These are phyloP conservation scores for Cladosporium sp. DNA, from an alignment of 2,329 filamentous ascomycete species.

Conservation along the genomic window DNA sequence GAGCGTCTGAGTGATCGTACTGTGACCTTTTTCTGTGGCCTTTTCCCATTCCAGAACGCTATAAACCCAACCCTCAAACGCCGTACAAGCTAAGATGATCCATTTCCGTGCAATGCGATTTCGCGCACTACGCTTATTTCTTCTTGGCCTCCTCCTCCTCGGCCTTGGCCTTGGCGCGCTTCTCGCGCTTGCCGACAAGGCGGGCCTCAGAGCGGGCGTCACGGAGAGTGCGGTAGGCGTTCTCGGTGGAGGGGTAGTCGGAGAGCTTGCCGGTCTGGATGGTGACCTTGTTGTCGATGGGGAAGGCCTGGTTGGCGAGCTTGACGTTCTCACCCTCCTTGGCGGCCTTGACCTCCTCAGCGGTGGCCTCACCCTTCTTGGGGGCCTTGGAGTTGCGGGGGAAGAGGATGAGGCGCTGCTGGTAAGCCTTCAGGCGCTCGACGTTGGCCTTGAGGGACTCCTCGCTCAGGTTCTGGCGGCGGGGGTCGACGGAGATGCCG, in stretches of 20 bases:
- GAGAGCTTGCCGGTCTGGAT: slow-evolving; percentile 80
- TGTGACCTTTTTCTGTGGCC: slow-evolving; percentile 8
- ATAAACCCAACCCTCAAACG: slow-evolving; percentile 13
- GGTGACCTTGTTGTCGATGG: slow-evolving; percentile 66
- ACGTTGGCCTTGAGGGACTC: slow-evolving; percentile 95
- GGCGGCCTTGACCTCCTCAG: slow-evolving; percentile 74
- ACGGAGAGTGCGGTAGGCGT: slow-evolving; percentile 83
- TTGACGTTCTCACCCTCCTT: slow-evolving; percentile 48
- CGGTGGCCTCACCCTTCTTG: slow-evolving; percentile 87
- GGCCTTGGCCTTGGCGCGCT: slow-evolving; percentile 84
- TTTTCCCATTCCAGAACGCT: slow-evolving; percentile 15
- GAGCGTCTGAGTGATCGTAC: slow-evolving; percentile 11
- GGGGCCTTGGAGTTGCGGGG: slow-evolving; percentile 89
- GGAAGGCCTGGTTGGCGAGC: slow-evolving; percentile 53
- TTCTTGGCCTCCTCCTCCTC: slow-evolving; percentile 74
- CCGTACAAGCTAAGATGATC: slow-evolving; percentile 11
- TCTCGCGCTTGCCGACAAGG: slow-evolving; percentile 79
- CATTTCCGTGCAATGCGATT: slow-evolving; percentile 7
- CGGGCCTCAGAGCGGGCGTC: slow-evolving; percentile 79
- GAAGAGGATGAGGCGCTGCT: slow-evolving; percentile 93
- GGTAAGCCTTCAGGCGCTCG: slow-evolving; percentile 96
- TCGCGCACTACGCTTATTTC: slow-evolving; percentile 58
- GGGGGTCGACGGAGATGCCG: slow-evolving; percentile 94
- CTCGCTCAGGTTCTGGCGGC: slow-evolving; percentile 95
- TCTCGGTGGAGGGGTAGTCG: slow-evolving; percentile 66